Evolutionary conservation across 2,329 filamentous ascomycete species (phyloP).

Genomic region (Nannizziopsis barbatae): DNA sequence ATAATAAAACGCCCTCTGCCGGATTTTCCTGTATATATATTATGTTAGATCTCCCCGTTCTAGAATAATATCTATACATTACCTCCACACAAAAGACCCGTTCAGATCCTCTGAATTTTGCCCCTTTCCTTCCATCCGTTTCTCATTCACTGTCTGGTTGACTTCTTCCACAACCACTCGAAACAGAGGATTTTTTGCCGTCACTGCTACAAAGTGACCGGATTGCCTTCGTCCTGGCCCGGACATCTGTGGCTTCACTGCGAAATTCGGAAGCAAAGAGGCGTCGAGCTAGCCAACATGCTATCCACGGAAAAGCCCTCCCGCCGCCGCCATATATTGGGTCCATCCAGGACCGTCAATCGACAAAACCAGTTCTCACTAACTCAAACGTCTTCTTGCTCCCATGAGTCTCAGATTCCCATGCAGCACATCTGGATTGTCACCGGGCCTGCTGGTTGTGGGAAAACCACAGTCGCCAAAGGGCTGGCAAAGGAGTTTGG

Average conservation of each 20-base stretch:
- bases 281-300: conserved; percentile 23
- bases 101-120: too few species aligned
- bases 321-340: conserved; percentile 11
- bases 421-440: conserved; percentile 67
- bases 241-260: too few species aligned
- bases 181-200: too few species aligned
- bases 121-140: neutral
- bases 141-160: neutral
- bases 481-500: conserved; percentile 51
- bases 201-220: too few species aligned
- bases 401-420: conserved; percentile 4
- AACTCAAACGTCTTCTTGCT: neutral
- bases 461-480: conserved; percentile 64
- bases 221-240: too few species aligned
- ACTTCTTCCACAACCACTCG: too few species aligned
- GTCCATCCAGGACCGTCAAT: neutral
- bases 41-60: neutral
- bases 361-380: neutral
- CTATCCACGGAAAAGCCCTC: conserved; percentile 30
- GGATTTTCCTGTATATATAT: neutral
- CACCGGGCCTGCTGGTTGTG: conserved; percentile 66
- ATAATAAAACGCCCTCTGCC: neutral
- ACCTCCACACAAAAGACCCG: too few species aligned
- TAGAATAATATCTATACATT: conserved; percentile 5
- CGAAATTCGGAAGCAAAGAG: neutral